Percentiles rank a stretch among this genome's conserved stretches.
Conservation (phyloP, 345 rosid genomes). For the Cochlearia excelsa region DNA sequence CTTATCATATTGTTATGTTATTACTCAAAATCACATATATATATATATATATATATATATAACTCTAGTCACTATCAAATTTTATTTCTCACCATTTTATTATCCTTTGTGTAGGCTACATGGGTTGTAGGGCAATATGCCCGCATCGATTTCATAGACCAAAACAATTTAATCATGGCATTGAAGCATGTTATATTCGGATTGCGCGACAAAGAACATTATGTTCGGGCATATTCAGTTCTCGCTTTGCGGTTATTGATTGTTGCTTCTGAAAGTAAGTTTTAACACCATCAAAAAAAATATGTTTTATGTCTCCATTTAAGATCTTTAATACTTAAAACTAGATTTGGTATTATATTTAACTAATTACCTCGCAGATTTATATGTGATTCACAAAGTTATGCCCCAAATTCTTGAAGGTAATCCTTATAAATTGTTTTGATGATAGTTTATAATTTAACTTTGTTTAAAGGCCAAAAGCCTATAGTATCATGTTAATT, state of each 20-base stretch:
- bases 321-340: slow-evolving; percentile 5
- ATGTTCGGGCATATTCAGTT: slow-evolving; percentile 96
- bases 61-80: slow-evolving; percentile 16
- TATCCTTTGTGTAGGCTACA: slow-evolving; percentile 62
- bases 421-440: slow-evolving; percentile 31
- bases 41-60: no score
- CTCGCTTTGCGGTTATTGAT: slow-evolving; percentile 92
- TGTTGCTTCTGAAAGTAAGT: slow-evolving; percentile 83
- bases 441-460: not conserved
- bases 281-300: not conserved
- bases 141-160: slow-evolving; percentile 72
- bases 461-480: not conserved
- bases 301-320: slow-evolving; percentile 6
- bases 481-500: not conserved
- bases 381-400: slow-evolving; percentile 91
- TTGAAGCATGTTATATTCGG: slow-evolving; percentile 85
- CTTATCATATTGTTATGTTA: no score
- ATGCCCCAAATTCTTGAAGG: slow-evolving; percentile 97
- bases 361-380: slow-evolving; percentile 52
- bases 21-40: no score
- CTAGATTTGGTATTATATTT: not conserved
- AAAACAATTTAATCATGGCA: slow-evolving; percentile 75
- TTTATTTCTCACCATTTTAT: slow-evolving; percentile 1
- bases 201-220: slow-evolving; percentile 87
- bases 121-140: slow-evolving; percentile 99